Evolutionary conservation across 768 basidiomycete species (phyloP).

Genomic region (Mycena leptocephala): DNA sequence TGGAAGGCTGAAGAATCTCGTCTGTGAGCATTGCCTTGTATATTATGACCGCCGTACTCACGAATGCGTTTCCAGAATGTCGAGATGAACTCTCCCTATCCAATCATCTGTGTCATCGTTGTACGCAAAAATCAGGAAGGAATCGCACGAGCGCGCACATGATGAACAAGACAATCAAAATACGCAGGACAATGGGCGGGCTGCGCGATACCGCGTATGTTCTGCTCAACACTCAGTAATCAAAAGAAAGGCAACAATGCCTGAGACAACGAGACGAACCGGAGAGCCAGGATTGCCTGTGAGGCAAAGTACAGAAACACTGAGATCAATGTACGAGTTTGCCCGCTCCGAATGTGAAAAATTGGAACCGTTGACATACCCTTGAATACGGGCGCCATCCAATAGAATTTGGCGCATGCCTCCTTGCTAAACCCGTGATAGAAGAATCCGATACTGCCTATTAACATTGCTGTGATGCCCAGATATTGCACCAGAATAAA

Average conservation of each 20-base stretch:
- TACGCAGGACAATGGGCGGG: background rate
- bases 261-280: background rate
- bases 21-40: too few relatives aligned
- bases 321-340: background rate
- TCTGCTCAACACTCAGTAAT: background rate
- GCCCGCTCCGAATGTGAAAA: background rate
- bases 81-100: background rate
- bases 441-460: too few relatives aligned
- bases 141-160: background rate
- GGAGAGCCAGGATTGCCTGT: background rate
- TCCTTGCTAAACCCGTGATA: too few relatives aligned
- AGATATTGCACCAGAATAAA: too few relatives aligned
- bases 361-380: background rate
- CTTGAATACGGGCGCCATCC: constrained; percentile 22
- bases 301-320: constrained; percentile 13
- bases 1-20: background rate
- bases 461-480: too few relatives aligned
- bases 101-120: too few relatives aligned
- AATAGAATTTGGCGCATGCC: constrained; percentile 19
- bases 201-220: constrained; percentile 29
- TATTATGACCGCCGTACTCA: too few relatives aligned
- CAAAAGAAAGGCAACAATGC: background rate
- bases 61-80: constrained; percentile 17
- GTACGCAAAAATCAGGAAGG: background rate
- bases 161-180: constrained; percentile 1